Evolutionary conservation across 257 asterid genomes (phyloP).

Genomic region (Rhazya stricta): DNA sequence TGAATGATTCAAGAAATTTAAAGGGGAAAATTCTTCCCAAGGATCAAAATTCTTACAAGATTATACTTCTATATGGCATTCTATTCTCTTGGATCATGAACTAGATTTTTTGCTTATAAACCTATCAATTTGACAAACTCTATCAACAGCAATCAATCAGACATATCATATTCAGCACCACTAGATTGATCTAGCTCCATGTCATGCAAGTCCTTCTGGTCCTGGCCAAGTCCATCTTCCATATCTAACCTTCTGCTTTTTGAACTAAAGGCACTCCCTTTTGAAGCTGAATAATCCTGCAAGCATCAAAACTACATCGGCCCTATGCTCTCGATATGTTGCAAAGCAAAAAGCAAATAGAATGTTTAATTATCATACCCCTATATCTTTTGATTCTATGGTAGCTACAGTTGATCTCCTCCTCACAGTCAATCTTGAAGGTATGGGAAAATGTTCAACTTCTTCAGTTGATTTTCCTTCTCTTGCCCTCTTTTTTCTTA

Average conservation of each 20-base stretch:
- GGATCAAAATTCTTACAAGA: conserved; percentile 22
- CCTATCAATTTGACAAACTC: not conserved
- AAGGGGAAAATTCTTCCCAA: not conserved
- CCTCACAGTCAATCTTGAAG: conserved; percentile 66
- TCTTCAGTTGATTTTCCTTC: conserved; percentile 78
- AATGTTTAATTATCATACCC: conserved; percentile 30
- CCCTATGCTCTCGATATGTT: not conserved
- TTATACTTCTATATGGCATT: conserved; percentile 9
- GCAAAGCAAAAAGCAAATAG: not conserved
- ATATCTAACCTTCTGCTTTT: conserved; percentile 41
- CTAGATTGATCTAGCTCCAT: conserved; percentile 58
- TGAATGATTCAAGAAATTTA: not conserved
- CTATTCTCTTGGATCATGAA: conserved; percentile 1
- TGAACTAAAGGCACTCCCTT: conserved; percentile 29
- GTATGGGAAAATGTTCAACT: conserved; percentile 72
- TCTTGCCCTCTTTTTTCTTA: conserved; percentile 77
- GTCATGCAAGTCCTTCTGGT: conserved; percentile 38
- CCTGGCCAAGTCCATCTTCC: conserved; percentile 37
- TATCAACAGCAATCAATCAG: conserved; percentile 43
- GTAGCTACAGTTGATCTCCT: conserved; percentile 50
- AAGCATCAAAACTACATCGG: conserved; percentile 13
- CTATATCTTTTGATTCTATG: conserved; percentile 55
- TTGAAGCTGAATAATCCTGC: conserved; percentile 53
- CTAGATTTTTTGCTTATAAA: not conserved
- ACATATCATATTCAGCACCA: conserved; percentile 62